phyloP scores from a whole-genome alignment of 176 grass and related monocot genomes.

The Eragrostis nindensis region DNA sequence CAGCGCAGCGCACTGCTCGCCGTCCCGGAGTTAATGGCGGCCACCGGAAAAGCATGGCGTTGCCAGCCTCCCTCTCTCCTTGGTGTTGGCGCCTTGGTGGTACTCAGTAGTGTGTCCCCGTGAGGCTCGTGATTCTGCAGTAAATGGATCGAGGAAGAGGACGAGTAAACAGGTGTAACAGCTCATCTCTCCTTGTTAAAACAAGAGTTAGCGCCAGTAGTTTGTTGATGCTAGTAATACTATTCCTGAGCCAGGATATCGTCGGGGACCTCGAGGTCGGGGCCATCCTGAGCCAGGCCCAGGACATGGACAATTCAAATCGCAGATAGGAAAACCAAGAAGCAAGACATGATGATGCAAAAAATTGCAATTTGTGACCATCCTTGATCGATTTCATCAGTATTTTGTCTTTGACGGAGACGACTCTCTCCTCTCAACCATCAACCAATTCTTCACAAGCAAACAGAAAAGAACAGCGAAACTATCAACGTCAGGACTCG shows the following conservation, averaged over 20 bases:
- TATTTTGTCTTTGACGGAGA: neutral
- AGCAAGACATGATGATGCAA: neutral
- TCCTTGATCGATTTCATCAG: neutral
- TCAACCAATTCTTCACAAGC: neutral
- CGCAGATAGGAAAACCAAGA: neutral
- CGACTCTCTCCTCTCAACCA: neutral
- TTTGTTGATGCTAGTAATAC: too few species aligned
- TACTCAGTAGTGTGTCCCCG: neutral
- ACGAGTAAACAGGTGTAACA: neutral
- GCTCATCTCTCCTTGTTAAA: neutral
- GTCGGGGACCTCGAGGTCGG: too few species aligned
- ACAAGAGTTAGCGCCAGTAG: too few species aligned
- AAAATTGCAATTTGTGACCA: neutral
- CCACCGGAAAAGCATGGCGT: slow-evolving; percentile 24
- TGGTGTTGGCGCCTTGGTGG: neutral
- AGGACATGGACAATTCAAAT: neutral
- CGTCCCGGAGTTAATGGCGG: slow-evolving; percentile 25
- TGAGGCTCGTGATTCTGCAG: neutral
- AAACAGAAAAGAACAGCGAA: neutral
- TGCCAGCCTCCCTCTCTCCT: neutral
- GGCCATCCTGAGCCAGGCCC: too few species aligned
- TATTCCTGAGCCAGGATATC: too few species aligned
- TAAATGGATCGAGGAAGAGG: neutral
- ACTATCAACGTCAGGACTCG: slow-evolving; percentile 38
- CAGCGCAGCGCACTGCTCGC: neutral